Evolutionary conservation across 1,139 yeast species (phyloP).

Genomic region (Fermentozyma sake): DNA sequence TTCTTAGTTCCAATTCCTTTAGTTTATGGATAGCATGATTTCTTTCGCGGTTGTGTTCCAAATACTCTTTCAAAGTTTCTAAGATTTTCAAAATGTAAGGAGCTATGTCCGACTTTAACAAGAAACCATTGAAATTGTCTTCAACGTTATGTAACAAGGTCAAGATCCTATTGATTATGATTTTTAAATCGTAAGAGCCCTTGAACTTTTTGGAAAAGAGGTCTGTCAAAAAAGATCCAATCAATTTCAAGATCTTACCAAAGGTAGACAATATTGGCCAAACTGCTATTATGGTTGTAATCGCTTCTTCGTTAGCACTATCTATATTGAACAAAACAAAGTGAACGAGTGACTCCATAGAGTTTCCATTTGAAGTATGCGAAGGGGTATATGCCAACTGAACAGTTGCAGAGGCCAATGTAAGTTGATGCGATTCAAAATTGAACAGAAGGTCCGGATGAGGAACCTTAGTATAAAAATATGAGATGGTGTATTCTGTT

Average conservation of each 20-base stretch:
- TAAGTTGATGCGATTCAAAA: constrained; percentile 30
- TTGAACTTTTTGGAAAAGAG: constrained; percentile 18
- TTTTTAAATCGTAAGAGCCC: constrained; percentile 15
- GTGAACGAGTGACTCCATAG: constrained; percentile 72
- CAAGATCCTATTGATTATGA: constrained; percentile 13
- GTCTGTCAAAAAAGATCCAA: constrained; percentile 20
- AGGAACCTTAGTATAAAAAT: constrained; percentile 30
- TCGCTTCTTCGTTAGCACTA: constrained; percentile 24
- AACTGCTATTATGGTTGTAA: constrained; percentile 47
- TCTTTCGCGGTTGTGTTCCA: constrained; percentile 4
- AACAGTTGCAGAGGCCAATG: constrained; percentile 9
- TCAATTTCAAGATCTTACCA: constrained; percentile 43
- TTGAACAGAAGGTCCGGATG: constrained; percentile 71
- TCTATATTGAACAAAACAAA: constrained; percentile 50
- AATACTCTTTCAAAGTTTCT: constrained; percentile 22
- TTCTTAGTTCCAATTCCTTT: neutral
- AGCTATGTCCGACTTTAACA: constrained; percentile 38
- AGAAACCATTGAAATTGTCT: constrained; percentile 35
- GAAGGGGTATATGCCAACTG: constrained; percentile 8
- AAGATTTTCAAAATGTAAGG: constrained; percentile 34
- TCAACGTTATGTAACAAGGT: constrained; percentile 27
- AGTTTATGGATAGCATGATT: neutral
- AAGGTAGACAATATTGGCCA: constrained; percentile 68
- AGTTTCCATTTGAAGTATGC: constrained; percentile 5
- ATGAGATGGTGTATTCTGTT: constrained; percentile 18